Evolutionary conservation across 2,329 filamentous ascomycete genomes (phyloP).

Genomic region (Macroventuria anomochaeta): DNA sequence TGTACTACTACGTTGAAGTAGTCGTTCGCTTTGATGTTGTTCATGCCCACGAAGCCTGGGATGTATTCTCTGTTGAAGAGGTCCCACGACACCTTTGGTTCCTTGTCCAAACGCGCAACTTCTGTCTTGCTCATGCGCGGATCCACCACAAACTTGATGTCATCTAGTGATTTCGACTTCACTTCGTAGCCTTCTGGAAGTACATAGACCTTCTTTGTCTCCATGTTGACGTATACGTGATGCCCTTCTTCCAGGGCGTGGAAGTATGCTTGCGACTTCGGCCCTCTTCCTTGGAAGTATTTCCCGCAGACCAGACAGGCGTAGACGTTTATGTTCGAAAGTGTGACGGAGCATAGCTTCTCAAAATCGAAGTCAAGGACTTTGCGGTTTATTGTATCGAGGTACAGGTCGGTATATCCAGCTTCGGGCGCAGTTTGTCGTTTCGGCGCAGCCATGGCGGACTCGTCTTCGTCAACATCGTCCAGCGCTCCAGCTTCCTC

Average conservation of each 20-base stretch:
- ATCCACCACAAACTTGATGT: slow-evolving; percentile 98
- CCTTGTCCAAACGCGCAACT: slow-evolving; percentile 78
- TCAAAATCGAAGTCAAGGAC: slow-evolving; percentile 98
- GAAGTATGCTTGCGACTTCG: slow-evolving; percentile 96
- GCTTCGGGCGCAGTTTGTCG: slow-evolving; percentile 80
- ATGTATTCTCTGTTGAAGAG: slow-evolving; percentile 83
- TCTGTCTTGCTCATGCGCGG: slow-evolving; percentile 82
- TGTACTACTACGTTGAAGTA: slow-evolving; percentile 97
- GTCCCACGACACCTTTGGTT: slow-evolving; percentile 71
- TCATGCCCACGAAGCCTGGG: slow-evolving; percentile 97
- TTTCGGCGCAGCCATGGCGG: slow-evolving; percentile 55
- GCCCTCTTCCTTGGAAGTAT: slow-evolving; percentile 93
- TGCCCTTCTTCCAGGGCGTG: slow-evolving; percentile 94
- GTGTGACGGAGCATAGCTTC: slow-evolving; percentile 92
- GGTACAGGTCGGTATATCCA: slow-evolving; percentile 94
- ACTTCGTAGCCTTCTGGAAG: slow-evolving; percentile 98
- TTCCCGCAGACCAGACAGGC: slow-evolving; percentile 97
- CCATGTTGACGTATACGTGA: slow-evolving; percentile 98
- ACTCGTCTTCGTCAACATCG: slow-evolving; percentile 47
- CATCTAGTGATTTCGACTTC: slow-evolving; percentile 89
- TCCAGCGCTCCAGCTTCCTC: slow-evolving; percentile 45
- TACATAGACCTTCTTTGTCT: slow-evolving; percentile 87
- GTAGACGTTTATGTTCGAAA: slow-evolving; percentile 99
- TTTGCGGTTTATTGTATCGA: slow-evolving; percentile 93
- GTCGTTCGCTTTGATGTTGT: slow-evolving; percentile 99